Base-by-base conservation (phyloP, 2,329 filamentous ascomycete genomes). In the Coccinonectria pachysandricola region DNA sequence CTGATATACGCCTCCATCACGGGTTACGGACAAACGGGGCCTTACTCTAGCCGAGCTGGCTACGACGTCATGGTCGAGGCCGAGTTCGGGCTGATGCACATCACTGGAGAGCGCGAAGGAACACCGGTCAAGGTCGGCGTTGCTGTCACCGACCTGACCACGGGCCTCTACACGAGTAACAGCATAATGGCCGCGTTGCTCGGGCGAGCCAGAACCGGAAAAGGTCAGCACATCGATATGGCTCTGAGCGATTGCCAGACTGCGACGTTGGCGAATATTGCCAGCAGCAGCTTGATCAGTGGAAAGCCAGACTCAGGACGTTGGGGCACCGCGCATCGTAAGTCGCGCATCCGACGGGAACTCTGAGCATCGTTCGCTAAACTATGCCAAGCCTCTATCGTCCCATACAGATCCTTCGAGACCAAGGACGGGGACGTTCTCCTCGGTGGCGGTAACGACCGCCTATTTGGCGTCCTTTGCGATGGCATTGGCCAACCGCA, bases 11-110 rank as follows among this genome's bases (percentile, higher is more conserved):
- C 88, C 9, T 94, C 85, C 42, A 93, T 98, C 44, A 98, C 91
- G 0, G 91, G 91, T 1, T 98, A 96, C 49, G 91, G 91, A 3
- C 91, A 98, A 52, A 94, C 83, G 1, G 91, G 91, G 0, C 91
- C 91, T 0, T 94, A 93, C 55, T 75, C 79, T 5, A 72, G 76
- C 37, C 71, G 91, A 9, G 86, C 91, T 4, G 91, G 91, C 4
- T 98, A 98, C 64, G 91, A 98, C 56, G 91, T 98, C 42, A 98
- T 98, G 88, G 88, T 98, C 8, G 91, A 98, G 62, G 91, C 91
- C 33, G 91, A 96, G 53, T 87, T 98, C 59, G 91, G 91, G 1
- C 61, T 98, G 30, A 98, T 98, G 91, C 91, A 98, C 58, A 96
- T 98, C 44, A 98, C 91, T 0, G 91, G 91, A 16, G 71, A 72